These are phyloP conservation scores for Colletotrichum eremochloae DNA, from an alignment of 2,329 filamentous ascomycete species.

Conservation along the genomic window DNA sequence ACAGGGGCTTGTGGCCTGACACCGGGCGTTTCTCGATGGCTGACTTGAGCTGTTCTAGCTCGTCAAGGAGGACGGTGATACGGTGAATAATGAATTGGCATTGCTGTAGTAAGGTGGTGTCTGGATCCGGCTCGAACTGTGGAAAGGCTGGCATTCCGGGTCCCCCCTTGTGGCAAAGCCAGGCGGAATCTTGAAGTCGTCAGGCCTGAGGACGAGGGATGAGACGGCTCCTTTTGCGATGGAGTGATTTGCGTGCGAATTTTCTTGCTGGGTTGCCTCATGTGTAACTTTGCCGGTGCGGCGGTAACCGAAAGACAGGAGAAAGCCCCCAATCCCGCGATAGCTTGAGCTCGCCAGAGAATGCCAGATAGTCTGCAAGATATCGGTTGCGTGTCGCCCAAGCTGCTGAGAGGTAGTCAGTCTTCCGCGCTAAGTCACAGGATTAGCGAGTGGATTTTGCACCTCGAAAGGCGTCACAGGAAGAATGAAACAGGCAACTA, in stretches of 20 bases:
- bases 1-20: slow-evolving; percentile 32
- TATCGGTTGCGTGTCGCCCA: background rate
- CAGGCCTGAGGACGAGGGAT: background rate
- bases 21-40: slow-evolving; percentile 34
- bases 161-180: background rate
- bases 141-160: slow-evolving; percentile 22
- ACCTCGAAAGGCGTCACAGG: too few relatives aligned
- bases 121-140: slow-evolving; percentile 25
- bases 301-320: background rate
- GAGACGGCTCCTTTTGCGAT: background rate
- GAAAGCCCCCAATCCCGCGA: background rate
- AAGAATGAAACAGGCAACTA: too few relatives aligned
- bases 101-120: slow-evolving; percentile 21
- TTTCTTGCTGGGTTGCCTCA: background rate
- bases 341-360: background rate
- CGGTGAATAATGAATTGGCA: slow-evolving; percentile 33
- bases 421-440: background rate
- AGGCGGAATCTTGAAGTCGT: background rate
- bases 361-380: background rate
- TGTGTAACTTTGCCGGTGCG: background rate
- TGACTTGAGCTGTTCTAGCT: slow-evolving; percentile 39
- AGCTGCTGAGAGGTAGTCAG: background rate
- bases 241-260: background rate
- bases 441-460: background rate
- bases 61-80: slow-evolving; percentile 30